Base-by-base conservation (phyloP, 441 rosid genomes). In the Monsonia emarginata region DNA sequence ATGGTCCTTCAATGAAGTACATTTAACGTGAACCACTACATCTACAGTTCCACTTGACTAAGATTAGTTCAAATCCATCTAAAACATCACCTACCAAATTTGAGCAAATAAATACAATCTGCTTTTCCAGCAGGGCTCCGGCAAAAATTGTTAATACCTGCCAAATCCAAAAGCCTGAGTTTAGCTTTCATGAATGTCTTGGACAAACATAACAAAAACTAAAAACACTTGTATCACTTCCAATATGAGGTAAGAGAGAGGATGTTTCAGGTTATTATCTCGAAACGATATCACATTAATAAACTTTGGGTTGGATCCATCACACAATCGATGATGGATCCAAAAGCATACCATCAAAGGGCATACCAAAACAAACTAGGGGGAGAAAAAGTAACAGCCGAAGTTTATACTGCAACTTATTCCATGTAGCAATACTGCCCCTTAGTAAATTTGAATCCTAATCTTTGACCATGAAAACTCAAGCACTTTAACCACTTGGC, bases 111-210 rank as follows among this genome's bases (percentile, higher is more conserved):
- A 94, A 78, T 62, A 84, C 88, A 59, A 89, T 90, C 80, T 89
- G 96, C 78, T 94, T 94, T 82, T 91, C 98, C 70, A 91, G 83
- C 66, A 94, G 77, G 72, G 97, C 96, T 71, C 84, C 95, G 7
- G 98, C 86, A 80, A 94, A 76, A 67, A 94, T 75, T 42, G 86
- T 83, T 75, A 94, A 76, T 61, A 94, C 85, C 98, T 91, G 86
- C 78, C 75, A 42, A 67, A 36, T n/a, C 56, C 65, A 69, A 60
- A 58, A 48, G 36, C 26, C 19, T 26, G 18, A 21, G 28, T 42
- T 63, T 11, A 36, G 48, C 50, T 22, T 63, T 36, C 30, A 63
- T 38, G 27, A 8, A 63, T 13, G 16, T 10, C 27, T 52, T 16
- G 21, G 27, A 36, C 2, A 7, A 25, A 14, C 34, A 18, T 46